A percentile compares a stretch with the other conserved stretches of the same genome.
Conservation (phyloP, 352 stramenopile species). For the Pythium aphanidermatum region DNA sequence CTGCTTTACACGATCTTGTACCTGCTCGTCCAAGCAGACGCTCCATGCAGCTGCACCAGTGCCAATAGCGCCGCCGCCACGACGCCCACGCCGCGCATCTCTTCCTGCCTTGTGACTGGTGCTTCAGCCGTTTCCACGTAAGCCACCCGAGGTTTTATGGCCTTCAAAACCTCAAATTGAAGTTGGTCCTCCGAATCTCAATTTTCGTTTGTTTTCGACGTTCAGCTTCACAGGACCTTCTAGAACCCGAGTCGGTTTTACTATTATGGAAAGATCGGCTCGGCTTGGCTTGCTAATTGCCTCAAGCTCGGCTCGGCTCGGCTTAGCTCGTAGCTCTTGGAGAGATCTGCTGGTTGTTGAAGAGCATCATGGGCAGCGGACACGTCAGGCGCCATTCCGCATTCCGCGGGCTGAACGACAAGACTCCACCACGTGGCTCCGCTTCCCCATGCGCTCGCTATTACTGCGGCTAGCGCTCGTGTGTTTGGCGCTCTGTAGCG, state of each 20-base stretch:
- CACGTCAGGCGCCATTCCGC: conserved; percentile 14
- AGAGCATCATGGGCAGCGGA: conserved; percentile 3
- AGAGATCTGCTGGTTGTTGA: background rate
- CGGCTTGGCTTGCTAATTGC: background rate
- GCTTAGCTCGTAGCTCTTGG: conserved; percentile 1
- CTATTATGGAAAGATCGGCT: background rate
- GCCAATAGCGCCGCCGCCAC: background rate
- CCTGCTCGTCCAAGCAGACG: conserved; percentile 13
- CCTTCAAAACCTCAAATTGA: conserved; percentile 28
- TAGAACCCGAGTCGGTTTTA: conserved; percentile 25
- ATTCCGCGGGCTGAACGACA: no score
- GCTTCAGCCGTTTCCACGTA: conserved; percentile 13
- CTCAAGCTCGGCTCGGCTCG: no score
- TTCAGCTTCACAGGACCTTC: conserved; percentile 17
- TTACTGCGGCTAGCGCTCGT: conserved; percentile 16
- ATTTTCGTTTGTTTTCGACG: conserved; percentile 14
- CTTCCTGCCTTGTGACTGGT: background rate
- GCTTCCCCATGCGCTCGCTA: conserved; percentile 18
- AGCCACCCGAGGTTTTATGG: conserved; percentile 16
- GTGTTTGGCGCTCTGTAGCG: conserved; percentile 19
- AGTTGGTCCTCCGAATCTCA: conserved; percentile 7
- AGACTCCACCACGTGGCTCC: no score
- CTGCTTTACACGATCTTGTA: background rate
- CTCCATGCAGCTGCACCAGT: background rate
- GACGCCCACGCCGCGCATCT: conserved; percentile 1